Evolutionary conservation across 2,329 filamentous ascomycete species (phyloP).

Genomic region (Paecilomyces sp.): DNA sequence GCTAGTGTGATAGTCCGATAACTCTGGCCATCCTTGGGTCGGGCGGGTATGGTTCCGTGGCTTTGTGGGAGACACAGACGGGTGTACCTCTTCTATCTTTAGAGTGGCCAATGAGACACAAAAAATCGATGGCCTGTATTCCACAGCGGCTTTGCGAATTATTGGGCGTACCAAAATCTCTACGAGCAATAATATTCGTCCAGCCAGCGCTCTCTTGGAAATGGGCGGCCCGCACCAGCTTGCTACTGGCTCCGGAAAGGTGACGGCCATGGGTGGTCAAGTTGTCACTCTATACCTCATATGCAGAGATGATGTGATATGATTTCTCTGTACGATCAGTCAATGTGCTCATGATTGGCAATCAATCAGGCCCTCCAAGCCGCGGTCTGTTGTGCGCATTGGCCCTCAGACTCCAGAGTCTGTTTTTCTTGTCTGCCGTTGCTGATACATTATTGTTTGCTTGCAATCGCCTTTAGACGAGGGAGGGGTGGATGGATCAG

Average conservation of each 20-base stretch:
- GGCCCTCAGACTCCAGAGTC: background rate
- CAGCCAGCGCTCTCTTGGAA: background rate
- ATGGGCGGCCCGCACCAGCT: background rate
- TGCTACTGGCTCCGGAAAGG: background rate
- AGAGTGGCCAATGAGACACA: constrained; percentile 10
- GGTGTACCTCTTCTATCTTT: constrained; percentile 17
- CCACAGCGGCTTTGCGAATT: background rate
- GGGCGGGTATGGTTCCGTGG: constrained; percentile 3
- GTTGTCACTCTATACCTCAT: background rate
- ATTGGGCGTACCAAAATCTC: background rate
- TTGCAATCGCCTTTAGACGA: background rate
- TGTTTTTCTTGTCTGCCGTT: background rate
- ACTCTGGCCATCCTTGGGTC: background rate
- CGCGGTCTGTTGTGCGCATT: background rate
- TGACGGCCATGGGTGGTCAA: background rate
- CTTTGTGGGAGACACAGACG: background rate
- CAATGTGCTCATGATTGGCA: background rate
- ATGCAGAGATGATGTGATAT: background rate
- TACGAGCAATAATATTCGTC: background rate
- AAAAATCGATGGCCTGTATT: constrained; percentile 4
- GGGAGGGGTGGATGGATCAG: background rate
- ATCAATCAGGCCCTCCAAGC: background rate
- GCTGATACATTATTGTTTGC: background rate
- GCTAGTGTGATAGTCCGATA: background rate
- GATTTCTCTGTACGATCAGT: background rate